phyloP scores from a whole-genome alignment of 2,329 filamentous ascomycete genomes.

The Alternaria arborescens region DNA sequence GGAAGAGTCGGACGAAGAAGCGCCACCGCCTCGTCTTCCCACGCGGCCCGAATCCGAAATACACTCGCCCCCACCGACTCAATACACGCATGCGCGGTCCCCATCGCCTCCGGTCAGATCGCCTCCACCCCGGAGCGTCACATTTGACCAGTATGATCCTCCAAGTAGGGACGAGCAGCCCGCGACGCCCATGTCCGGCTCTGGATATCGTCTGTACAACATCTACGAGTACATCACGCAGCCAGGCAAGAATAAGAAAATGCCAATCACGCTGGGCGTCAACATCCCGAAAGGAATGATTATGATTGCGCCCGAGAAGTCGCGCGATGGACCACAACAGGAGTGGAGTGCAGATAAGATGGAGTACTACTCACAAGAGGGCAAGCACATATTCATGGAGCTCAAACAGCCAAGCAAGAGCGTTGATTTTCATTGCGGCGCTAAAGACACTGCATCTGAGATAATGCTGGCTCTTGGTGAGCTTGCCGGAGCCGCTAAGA shows the following conservation, averaged over 20 bases:
- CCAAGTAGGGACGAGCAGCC: constrained; percentile 51
- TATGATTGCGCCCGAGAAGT: constrained; percentile 87
- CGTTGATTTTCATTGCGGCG: constrained; percentile 94
- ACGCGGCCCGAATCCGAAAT: constrained; percentile 67
- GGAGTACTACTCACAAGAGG: constrained; percentile 97
- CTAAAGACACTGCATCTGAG: constrained; percentile 95
- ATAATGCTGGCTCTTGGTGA: constrained; percentile 90
- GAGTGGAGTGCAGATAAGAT: constrained; percentile 96
- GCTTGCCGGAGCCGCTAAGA: constrained; percentile 82
- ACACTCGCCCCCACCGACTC: constrained; percentile 59
- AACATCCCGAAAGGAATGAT: constrained; percentile 89
- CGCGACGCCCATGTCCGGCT: constrained; percentile 64
- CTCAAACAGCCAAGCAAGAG: constrained; percentile 91
- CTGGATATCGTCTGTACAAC: constrained; percentile 93
- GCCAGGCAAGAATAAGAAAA: constrained; percentile 96
- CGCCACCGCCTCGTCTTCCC: constrained; percentile 67
- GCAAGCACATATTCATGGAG: constrained; percentile 97
- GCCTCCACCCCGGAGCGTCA: constrained; percentile 51
- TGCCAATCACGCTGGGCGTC: constrained; percentile 96
- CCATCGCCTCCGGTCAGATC: constrained; percentile 46
- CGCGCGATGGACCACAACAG: constrained; percentile 81
- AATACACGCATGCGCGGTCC: constrained; percentile 52
- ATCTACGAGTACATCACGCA: constrained; percentile 98
- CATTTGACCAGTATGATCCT: constrained; percentile 55
- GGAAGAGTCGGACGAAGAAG: constrained; percentile 73